Evolutionary conservation across 106 monocot species (phyloP).

Genomic region (Alisma plantagoaquatica): DNA sequence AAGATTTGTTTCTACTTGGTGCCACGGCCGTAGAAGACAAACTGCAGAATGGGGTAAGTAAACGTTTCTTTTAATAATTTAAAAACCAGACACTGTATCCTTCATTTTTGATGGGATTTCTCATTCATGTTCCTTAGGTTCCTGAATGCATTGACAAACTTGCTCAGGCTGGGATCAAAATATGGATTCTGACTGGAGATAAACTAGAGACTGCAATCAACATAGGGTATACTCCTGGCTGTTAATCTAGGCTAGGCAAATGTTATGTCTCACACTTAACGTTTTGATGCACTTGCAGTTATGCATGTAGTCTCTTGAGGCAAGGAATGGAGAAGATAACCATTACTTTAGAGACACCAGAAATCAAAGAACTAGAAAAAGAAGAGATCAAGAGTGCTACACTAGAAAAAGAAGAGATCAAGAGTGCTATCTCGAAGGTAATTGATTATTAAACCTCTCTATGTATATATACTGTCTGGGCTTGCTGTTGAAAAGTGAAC

Average conservation of each 20-base stretch:
- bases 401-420: slow-evolving; percentile 73
- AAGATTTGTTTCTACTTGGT: slow-evolving; percentile 82
- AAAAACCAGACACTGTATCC: not conserved
- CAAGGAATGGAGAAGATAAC: slow-evolving; percentile 95
- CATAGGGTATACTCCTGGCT: slow-evolving; percentile 57
- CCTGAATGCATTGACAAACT: slow-evolving; percentile 97
- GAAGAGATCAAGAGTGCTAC: no score
- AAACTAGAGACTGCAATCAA: slow-evolving; percentile 99
- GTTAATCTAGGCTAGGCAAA: no score
- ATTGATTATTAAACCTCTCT: no score
- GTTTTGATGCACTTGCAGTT: no score
- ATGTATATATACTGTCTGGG: no score
- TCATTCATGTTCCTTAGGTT: slow-evolving; percentile 31
- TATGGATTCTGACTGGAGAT: slow-evolving; percentile 96
- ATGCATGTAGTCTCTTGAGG: slow-evolving; percentile 82
- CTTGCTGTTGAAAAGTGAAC: no score
- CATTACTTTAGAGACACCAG: slow-evolving; percentile 63
- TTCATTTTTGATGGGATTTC: not conserved
- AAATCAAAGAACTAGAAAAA: slow-evolving; percentile 69
- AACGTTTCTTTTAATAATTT: no score
- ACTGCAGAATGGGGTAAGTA: slow-evolving; percentile 87
- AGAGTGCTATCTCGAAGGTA: slow-evolving; percentile 60
- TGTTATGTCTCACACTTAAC: no score
- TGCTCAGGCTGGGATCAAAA: slow-evolving; percentile 92
- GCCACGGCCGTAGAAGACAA: slow-evolving; percentile 98